Evolutionary conservation across 805 yeast species (phyloP).

Genomic region (Wickerhamomyces bovis): DNA sequence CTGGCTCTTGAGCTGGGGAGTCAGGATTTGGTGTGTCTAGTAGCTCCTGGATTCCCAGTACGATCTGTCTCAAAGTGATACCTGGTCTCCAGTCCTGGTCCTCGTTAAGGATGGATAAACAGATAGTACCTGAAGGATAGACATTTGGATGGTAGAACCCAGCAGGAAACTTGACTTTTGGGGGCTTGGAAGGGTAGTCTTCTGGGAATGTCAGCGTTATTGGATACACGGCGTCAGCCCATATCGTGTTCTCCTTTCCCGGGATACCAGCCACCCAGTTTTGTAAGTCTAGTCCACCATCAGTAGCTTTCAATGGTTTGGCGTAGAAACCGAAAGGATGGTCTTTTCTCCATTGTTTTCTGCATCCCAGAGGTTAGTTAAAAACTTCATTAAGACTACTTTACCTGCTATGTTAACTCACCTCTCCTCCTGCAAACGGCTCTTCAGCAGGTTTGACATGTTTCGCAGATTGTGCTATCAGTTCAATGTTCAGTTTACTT

Average conservation of each 20-base stretch:
- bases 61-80: conserved; percentile 81
- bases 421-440: conserved; percentile 86
- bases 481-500: too few species aligned
- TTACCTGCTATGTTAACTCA: background rate
- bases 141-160: conserved; percentile 96
- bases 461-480: too few species aligned
- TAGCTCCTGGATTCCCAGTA: conserved; percentile 87
- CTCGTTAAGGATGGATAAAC: conserved; percentile 88
- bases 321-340: conserved; percentile 98
- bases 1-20: conserved; percentile 97
- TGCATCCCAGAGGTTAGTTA: conserved; percentile 18
- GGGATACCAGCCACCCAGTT: conserved; percentile 96
- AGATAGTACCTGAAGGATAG: conserved; percentile 95
- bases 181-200: conserved; percentile 96
- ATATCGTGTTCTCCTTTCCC: conserved; percentile 77
- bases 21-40: conserved; percentile 86
- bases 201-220: conserved; percentile 76
- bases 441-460: conserved; percentile 20
- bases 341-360: conserved; percentile 97
- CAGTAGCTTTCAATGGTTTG: conserved; percentile 71
- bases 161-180: conserved; percentile 83
- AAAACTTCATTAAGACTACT: background rate
- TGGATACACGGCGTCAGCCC: conserved; percentile 91
- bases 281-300: conserved; percentile 80
- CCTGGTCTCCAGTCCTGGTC: conserved; percentile 99